Evolutionary conservation across 345 rosid species (phyloP), one percentile per base, ranked within the genome.

Genomic region (Eucalyptus pauciflora): DNA sequence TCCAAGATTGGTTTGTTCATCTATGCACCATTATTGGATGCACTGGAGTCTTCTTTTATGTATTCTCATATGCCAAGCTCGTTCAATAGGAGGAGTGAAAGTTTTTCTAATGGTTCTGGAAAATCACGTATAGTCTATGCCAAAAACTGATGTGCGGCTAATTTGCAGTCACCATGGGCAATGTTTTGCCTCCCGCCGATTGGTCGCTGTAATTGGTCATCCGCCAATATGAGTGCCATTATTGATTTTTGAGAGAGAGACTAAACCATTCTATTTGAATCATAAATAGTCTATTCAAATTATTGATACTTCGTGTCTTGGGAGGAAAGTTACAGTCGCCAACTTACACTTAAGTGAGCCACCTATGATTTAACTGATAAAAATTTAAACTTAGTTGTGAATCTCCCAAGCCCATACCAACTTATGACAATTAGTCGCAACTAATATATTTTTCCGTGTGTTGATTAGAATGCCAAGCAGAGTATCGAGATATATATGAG

Each of bases 391-490:
- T 56, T 56, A 56, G 1, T 56, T 24, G 0, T 0, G 29, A 0
- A 13, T 56, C 62, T 56, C 6, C 29, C 62, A 56, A 56, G 3
- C 3, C 6, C 29, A 22, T 56, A 56, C 3, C 0, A 24, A 56
- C 1, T 0, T 0, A 0, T 56, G 29, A 56, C 13, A 56, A 56
- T 56, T 24, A 56, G 62, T 56, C 1, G 3, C 1, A 6, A 24
- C 13, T 56, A 22, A 56, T 56, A 0, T 56, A 56, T 56, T 24
- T 56, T 56, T 24, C 0, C 0, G 1, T 56, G 5, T 22, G 6
- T 25, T 0, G 29, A 56, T 56, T 56, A 56, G 13, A 56, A 56
- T 24, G 4, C 0, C 0, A 0, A 24, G 29, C 6, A 24, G 0
- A 56, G 13, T 9, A 56, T 56, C 0, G 62, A 25, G 29, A 56